Evolutionary conservation across 2,329 filamentous ascomycete genomes (phyloP).

Genomic region (Venturia effusa): DNA sequence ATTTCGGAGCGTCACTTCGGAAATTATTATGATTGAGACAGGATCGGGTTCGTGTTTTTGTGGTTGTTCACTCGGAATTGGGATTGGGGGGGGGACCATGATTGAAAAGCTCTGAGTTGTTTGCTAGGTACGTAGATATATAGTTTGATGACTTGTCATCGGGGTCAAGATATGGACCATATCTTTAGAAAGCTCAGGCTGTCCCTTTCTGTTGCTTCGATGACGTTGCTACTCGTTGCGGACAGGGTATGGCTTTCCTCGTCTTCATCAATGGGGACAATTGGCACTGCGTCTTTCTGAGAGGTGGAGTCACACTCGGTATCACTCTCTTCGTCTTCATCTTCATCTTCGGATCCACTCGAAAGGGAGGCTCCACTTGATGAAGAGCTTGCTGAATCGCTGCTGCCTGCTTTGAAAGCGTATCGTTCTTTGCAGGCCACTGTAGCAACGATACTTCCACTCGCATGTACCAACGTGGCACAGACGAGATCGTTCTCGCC

Average conservation of each 20-base stretch:
- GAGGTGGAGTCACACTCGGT: neutral
- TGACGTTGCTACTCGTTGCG: neutral
- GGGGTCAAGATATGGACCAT: constrained; percentile 1
- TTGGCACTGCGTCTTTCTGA: neutral
- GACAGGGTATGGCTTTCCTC: neutral
- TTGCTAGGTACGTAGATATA: neutral
- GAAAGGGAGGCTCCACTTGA: neutral
- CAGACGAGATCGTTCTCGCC: neutral
- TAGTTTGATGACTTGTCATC: neutral
- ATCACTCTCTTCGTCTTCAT: neutral
- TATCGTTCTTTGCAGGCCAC: constrained; percentile 27
- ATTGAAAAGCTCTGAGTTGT: no score
- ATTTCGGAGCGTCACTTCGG: no score
- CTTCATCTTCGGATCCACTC: neutral
- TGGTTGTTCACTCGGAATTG: no score
- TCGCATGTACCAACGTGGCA: neutral
- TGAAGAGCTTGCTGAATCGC: neutral
- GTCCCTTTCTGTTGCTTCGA: neutral
- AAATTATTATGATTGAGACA: no score
- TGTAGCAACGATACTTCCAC: constrained; percentile 23
- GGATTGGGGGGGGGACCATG: no score
- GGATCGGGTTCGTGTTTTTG: no score
- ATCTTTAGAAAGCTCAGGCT: neutral
- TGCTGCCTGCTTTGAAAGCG: neutral
- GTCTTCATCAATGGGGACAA: neutral